These are phyloP conservation scores for Eimeria praecox DNA, from an alignment of 169 alveolate genomes.

Conservation along the genomic window DNA sequence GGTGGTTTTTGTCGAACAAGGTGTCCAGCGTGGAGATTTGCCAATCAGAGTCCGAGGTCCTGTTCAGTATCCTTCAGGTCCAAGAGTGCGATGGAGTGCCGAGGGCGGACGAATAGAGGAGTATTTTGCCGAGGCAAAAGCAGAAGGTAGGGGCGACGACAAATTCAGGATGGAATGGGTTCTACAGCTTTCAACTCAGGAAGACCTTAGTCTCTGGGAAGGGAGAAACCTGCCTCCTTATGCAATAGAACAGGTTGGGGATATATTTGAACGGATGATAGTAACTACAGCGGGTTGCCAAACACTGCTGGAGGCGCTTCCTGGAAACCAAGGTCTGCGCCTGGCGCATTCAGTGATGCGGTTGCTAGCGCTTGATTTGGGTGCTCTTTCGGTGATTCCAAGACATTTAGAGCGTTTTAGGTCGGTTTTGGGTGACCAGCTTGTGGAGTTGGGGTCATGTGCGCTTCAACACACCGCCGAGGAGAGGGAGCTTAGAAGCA, in stretches of 20 bases:
- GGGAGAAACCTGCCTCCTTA: not conserved
- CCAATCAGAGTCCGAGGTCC: not conserved
- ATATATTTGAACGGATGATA: not conserved
- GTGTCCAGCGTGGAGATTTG: not conserved
- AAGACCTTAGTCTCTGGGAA: not conserved
- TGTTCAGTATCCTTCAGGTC: not conserved
- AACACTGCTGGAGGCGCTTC: not conserved
- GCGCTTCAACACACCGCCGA: not conserved
- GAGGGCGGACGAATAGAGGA: not conserved
- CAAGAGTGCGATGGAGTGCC: not conserved
- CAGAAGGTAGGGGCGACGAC: not conserved
- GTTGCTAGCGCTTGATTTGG: constrained; percentile 6
- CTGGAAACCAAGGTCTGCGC: not conserved
- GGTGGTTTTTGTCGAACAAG: not conserved
- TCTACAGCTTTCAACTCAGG: not conserved
- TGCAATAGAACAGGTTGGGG: not conserved
- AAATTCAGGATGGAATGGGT: not conserved
- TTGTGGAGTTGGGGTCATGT: not conserved
- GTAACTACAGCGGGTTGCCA: not conserved
- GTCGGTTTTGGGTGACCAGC: not conserved
- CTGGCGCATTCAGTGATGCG: constrained; percentile 14
- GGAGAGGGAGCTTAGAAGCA: not conserved
- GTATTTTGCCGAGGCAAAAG: not conserved
- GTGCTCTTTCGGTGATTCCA: not conserved
- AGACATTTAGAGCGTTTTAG: not conserved